A percentile compares a stretch with the other conserved stretches of the same genome.
phyloP scores from a whole-genome alignment of 192 early-diverging fungal species.

The Coemansia sp. region DNA sequence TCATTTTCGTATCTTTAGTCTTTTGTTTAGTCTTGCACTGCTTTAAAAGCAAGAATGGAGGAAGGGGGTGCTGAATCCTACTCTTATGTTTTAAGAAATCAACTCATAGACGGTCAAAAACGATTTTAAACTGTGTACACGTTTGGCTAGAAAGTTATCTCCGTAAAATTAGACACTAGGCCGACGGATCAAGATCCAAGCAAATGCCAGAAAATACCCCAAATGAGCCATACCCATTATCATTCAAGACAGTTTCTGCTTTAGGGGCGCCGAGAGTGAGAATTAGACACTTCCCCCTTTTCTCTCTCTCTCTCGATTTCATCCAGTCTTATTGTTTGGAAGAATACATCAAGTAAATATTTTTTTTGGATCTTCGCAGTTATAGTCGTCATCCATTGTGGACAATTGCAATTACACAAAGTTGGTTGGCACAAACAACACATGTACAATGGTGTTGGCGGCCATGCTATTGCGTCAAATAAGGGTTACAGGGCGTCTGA shows the following conservation, averaged over 20 bases:
- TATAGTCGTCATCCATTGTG: background rate
- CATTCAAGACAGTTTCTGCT: background rate
- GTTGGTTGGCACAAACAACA: background rate
- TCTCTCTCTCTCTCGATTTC: too few relatives aligned
- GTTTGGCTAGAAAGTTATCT: too few relatives aligned
- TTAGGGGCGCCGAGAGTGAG: background rate
- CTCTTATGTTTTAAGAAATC: background rate
- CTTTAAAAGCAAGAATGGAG: slow-evolving; percentile 3
- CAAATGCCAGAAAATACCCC: background rate
- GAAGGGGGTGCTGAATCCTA: background rate
- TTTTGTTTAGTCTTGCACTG: slow-evolving; percentile 9
- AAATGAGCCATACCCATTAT: background rate
- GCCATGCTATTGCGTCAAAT: slow-evolving; percentile 7
- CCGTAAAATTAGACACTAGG: background rate
- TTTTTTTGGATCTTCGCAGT: background rate
- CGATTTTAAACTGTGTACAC: too few relatives aligned
- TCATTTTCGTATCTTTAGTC: background rate
- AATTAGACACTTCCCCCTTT: too few relatives aligned
- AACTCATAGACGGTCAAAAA: background rate
- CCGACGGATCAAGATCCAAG: background rate
- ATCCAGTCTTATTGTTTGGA: background rate
- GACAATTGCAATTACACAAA: background rate
- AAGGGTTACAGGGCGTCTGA: slow-evolving; percentile 9
- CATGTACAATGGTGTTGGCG: background rate
- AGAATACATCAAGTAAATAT: background rate